Evolutionary conservation across 305 asterid genomes (phyloP).

Genomic region (Fraxinus nigra): DNA sequence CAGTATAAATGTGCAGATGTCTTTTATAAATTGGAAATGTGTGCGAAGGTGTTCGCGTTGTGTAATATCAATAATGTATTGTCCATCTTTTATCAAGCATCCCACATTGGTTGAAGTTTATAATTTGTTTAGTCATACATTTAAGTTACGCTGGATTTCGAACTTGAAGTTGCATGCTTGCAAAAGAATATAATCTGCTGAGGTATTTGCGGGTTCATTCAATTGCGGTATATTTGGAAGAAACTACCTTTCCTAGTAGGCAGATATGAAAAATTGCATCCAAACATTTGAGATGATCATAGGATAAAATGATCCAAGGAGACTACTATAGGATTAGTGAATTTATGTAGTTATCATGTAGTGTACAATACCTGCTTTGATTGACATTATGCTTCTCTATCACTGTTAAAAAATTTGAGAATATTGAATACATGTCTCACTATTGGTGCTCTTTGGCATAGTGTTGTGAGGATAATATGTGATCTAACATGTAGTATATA

Average conservation of each 20-base stretch:
- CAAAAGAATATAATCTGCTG: neutral
- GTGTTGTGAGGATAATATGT: neutral
- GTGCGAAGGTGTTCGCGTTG: neutral
- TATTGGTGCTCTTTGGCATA: neutral
- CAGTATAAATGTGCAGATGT: neutral
- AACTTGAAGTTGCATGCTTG: constrained; percentile 2
- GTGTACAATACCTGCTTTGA: neutral
- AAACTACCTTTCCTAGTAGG: neutral
- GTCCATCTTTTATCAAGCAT: neutral
- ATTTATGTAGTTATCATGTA: neutral
- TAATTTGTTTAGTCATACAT: neutral
- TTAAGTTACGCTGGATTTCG: neutral
- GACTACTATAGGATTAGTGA: neutral
- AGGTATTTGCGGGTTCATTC: neutral
- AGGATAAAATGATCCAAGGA: neutral
- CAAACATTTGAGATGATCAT: neutral
- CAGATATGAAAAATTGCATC: neutral
- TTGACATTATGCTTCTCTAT: neutral
- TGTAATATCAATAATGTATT: neutral
- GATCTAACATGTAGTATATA: neutral
- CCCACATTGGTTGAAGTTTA: neutral
- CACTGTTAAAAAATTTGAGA: neutral
- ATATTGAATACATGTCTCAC: neutral
- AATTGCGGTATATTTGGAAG: neutral
- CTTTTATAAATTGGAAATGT: neutral